Evolutionary conservation across 108 stramenopile genomes (phyloP), one percentile per base, ranked within the genome.

Genomic region (Fragilariopsis cylindrus): DNA sequence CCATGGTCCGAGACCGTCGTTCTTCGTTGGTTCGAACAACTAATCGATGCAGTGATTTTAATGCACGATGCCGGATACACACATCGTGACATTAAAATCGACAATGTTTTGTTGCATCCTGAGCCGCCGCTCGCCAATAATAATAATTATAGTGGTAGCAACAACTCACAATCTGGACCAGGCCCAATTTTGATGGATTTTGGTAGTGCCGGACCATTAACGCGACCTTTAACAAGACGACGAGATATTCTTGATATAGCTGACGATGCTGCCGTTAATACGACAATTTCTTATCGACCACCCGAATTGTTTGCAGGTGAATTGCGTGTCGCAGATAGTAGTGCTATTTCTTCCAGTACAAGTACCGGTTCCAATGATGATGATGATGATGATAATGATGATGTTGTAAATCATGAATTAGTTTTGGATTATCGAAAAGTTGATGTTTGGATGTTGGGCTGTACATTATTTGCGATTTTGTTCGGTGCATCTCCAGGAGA

Each of bases 291-390:
- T 3, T 95, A 95, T 79, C 85, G 94, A 39, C 89, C 94, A 15
- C 94, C 94, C 8, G 92, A 95, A 77, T 72, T 95, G 7, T 92
- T 91, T 55, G 88, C 92, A 21, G 92, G 90, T n/a, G 88, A 85
- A n/a, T 41, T 86, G 8, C 76, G 85, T 39, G 79, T 73, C 15
- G 12, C 52, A 15, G 30, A 30, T 30, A 30, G 30, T 30, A 30
- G 30, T 30, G 30, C 30, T 30, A 9, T 13, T 9, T 13, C 50
- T 13, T 52, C 50, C 50, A 9, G 12, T 13, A 21, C 67, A 60
- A 44, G 50, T 13, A 52, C 50, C 13, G 50, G 50, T 13, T 21
- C 19, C 58, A 16, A 12, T 18, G 8, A 8, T 18, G 11, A 12
- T 3, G 79, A 72, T 21, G 82, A 86, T 15, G 77, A 60, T 0